These are phyloP conservation scores for Pythium phragmiticola DNA, from an alignment of 352 stramenopile species.

Conservation along the genomic window DNA sequence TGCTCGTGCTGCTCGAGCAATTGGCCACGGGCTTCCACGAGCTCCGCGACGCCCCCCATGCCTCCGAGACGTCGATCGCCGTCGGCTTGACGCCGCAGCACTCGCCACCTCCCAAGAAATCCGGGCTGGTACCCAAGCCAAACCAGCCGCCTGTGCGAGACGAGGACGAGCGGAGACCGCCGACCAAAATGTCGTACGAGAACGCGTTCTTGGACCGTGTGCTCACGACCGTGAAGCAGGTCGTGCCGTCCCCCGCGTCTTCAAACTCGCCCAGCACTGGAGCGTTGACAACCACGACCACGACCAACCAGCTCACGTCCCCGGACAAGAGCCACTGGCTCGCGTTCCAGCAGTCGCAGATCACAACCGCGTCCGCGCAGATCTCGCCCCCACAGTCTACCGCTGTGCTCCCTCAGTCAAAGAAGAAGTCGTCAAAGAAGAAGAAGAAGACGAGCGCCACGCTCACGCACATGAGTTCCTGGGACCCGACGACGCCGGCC, in stretches of 20 bases:
- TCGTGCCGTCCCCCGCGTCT: conserved; percentile 20
- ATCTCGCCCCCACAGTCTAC: not conserved
- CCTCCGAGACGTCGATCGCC: conserved; percentile 9
- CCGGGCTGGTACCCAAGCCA: not conserved
- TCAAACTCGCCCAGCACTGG: not conserved
- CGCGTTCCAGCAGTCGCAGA: conserved; percentile 40
- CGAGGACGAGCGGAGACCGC: conserved; percentile 17
- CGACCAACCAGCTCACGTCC: conserved; percentile 32
- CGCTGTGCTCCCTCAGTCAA: not conserved
- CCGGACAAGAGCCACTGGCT: conserved; percentile 41
- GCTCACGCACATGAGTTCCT: conserved; percentile 30
- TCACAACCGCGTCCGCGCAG: conserved; percentile 14
- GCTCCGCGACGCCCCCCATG: conserved; percentile 60
- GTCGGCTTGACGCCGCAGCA: not conserved
- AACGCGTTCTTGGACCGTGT: conserved; percentile 89
- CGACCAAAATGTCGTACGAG: conserved; percentile 46
- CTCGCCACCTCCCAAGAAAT: conserved; percentile 22
- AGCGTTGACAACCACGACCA: not conserved
- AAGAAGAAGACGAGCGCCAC: not conserved
- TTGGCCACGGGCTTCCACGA: conserved; percentile 94
- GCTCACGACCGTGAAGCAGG: conserved; percentile 59
- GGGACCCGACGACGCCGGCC: conserved; percentile 74
- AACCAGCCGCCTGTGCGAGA: conserved; percentile 11
- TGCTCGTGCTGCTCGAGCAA: conserved; percentile 90
- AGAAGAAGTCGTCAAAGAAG: not conserved